A percentile compares a stretch with the other conserved stretches of the same genome.
Evolutionary conservation across 208 protist genomes (phyloP).

Genomic region (Acanthamoeba triangularis): DNA sequence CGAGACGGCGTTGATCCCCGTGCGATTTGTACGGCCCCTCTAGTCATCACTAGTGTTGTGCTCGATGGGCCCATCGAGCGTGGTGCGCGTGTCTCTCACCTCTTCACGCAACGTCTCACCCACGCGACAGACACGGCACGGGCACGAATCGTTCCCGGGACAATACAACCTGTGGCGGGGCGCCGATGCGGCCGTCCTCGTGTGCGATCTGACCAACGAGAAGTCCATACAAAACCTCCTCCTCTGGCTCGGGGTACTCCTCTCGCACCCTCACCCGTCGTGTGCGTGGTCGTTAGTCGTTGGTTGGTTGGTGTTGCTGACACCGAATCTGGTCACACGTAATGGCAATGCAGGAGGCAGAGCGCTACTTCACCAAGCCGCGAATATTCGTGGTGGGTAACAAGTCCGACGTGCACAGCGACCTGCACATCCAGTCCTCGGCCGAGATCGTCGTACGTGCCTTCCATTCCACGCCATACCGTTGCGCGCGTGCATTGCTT

Average conservation of each 20-base stretch:
- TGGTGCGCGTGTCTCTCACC: neutral
- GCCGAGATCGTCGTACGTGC: slow-evolving; percentile 6
- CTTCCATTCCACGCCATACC: too few species aligned
- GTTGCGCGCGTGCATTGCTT: too few species aligned
- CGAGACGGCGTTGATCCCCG: neutral
- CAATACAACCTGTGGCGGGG: slow-evolving; percentile 39
- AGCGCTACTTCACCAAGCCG: slow-evolving; percentile 8
- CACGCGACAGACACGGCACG: neutral
- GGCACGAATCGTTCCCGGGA: neutral
- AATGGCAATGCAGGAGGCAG: neutral
- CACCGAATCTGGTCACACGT: neutral
- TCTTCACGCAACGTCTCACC: neutral
- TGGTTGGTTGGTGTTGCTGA: neutral
- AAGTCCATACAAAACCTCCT: neutral
- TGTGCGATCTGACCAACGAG: slow-evolving; percentile 27
- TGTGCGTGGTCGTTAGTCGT: neutral
- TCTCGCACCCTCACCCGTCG: neutral
- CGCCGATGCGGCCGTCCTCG: slow-evolving; percentile 12
- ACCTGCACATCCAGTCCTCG: slow-evolving; percentile 16
- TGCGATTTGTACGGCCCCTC: neutral
- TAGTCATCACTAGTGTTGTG: neutral
- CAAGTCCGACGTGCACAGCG: slow-evolving; percentile 48
- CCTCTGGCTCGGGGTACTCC: slow-evolving; percentile 22
- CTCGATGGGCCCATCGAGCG: neutral
- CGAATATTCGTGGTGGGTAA: slow-evolving; percentile 31